A percentile compares a stretch with the other conserved stretches of the same genome.
Evolutionary conservation across 2,329 filamentous ascomycete genomes (phyloP).

Genomic region (Akanthomyces lecanii): DNA sequence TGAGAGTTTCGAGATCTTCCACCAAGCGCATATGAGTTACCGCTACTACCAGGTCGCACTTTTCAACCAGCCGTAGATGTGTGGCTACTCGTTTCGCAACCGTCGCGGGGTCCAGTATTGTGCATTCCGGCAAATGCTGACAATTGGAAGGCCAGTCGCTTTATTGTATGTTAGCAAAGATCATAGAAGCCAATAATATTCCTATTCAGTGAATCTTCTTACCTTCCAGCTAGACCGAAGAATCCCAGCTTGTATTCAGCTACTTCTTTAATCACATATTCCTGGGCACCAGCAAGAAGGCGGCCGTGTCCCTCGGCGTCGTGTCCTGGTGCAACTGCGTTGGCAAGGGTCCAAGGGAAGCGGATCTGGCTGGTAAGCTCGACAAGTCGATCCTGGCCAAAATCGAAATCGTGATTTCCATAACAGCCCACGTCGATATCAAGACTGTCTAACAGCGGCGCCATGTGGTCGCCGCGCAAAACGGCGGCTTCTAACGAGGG

Average conservation of each 20-base stretch:
- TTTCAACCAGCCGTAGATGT: constrained; percentile 17
- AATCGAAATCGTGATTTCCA: constrained; percentile 20
- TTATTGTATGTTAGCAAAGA: neutral
- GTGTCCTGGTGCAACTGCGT: constrained; percentile 6
- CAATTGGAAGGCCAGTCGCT: constrained; percentile 21
- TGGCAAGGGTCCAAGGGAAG: constrained; percentile 20
- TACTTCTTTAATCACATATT: constrained; percentile 7
- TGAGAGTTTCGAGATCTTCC: constrained; percentile 18
- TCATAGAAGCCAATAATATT: neutral
- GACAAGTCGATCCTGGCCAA: constrained; percentile 14
- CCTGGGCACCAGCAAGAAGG: constrained; percentile 16
- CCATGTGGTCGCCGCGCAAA: constrained; percentile 19
- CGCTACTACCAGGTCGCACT: constrained; percentile 25
- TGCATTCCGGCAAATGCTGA: constrained; percentile 16
- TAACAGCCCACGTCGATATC: constrained; percentile 18
- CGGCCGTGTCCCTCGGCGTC: neutral
- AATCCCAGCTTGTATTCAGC: constrained; percentile 18
- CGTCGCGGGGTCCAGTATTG: constrained; percentile 18
- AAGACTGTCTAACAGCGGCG: constrained; percentile 11
- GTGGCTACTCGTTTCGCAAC: constrained; percentile 8
- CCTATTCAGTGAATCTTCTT: neutral
- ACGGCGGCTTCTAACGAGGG: constrained; percentile 19
- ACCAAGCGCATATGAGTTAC: constrained; percentile 25
- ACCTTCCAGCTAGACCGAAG: constrained; percentile 19
- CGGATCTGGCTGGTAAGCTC: constrained; percentile 7